Base-by-base conservation (phyloP, 768 basidiomycete genomes). In the Sporobolomyces pararoseus region DNA sequence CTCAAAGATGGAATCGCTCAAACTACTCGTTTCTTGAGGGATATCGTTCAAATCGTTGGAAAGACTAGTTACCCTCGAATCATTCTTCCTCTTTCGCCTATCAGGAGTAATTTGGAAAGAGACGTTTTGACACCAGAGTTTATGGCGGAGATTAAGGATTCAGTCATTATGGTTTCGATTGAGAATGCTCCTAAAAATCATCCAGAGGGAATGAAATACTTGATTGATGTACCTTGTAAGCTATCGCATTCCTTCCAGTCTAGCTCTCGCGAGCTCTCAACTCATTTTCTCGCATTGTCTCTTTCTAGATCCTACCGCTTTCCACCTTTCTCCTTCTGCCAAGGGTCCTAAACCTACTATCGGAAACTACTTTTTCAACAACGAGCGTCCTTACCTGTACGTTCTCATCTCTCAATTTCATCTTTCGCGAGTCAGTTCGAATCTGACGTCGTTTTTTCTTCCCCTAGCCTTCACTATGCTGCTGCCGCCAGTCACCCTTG, bases 141-240 rank as follows among this genome's bases (percentile, higher is more conserved):
- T 19, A 67, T 67, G 66, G 32, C 53, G 27, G 66, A 67, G 59
- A 25, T 67, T 34, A 67, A 55, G 32, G 66, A 67, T 42, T 32
- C 29, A 12, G 59, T 67, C 31, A 51, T 67, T 29, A 31, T 67
- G 27, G 59, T 67, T n/a, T 67, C 66, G 51, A 67, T 67, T 35
- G 72, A 73, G 65, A 66, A 66, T 31, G 72, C 72, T 23, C 72
- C 72, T 0, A 66, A 73, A 50, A 51, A 0, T 19, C 27, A 63
- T 29, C 16, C n/a, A 27, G 72, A 73, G 57, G 65, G 68, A 4
- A 44, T 73, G 44, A 66, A 66, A 65, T 73, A 63, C 68, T 14
- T 64, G 25, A 69, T 73, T 52, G 72, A 73, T 52, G 65, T 73
- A 7, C 72, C 72, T 25, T 73, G 71, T 73, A 14, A 47, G 71